Conservation (phyloP, 495 filamentous ascomycete genomes). For the Neurospora hispaniola region DNA sequence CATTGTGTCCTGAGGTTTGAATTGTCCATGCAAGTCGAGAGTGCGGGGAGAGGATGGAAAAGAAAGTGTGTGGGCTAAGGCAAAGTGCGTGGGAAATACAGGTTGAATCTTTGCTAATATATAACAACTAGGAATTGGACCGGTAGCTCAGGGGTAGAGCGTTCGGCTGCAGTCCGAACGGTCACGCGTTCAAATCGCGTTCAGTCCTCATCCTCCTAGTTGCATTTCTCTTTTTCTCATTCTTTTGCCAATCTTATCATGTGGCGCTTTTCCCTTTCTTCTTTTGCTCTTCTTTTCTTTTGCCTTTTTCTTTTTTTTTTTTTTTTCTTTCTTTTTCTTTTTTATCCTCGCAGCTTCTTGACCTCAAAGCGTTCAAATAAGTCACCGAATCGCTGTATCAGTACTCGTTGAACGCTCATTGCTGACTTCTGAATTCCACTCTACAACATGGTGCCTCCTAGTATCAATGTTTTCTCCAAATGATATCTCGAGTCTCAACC, state of each 20-base stretch:
- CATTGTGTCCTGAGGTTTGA: not conserved
- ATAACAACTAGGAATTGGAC: not conserved
- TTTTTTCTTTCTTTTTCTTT: not conserved
- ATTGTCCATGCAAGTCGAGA: not conserved
- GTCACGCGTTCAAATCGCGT: not conserved
- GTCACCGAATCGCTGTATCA: too few relatives aligned
- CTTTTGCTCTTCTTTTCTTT: not conserved
- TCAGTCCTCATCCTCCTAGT: not conserved
- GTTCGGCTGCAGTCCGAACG: not conserved
- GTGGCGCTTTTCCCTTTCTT: not conserved
- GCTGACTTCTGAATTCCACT: too few relatives aligned
- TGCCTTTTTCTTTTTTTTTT: too few relatives aligned
- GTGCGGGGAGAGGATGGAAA: not conserved
- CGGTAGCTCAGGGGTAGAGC: not conserved
- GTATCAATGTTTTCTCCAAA: not conserved
- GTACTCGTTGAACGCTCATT: too few relatives aligned
- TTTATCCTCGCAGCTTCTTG: not conserved
- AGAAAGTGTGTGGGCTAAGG: not conserved
- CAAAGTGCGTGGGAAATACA: not conserved
- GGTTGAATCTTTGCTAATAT: rapidly evolving
- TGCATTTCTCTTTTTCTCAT: not conserved
- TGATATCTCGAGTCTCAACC: not conserved
- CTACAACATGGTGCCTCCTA: not conserved
- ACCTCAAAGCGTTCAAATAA: too few relatives aligned
- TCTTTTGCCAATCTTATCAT: not conserved